Conservation (phyloP, 2,329 filamentous ascomycete species). For the Fusarium sp. region DNA sequence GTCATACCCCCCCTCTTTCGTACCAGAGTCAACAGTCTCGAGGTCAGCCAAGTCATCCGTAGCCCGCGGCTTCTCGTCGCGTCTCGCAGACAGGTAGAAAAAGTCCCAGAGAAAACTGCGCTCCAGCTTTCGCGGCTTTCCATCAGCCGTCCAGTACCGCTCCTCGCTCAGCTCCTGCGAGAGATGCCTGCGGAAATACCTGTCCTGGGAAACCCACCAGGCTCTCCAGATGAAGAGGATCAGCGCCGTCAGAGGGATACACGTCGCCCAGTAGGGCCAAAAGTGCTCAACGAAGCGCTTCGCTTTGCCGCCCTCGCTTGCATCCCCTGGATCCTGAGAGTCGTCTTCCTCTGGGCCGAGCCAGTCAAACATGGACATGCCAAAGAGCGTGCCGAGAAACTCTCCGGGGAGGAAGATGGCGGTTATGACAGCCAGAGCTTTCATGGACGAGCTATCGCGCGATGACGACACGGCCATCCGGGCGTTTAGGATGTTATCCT, state of each 20-base stretch:
- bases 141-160: conserved; percentile 58
- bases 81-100: conserved; percentile 51
- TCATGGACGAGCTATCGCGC: conserved; percentile 58
- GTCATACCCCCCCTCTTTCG: conserved; percentile 20
- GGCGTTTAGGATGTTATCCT: conserved; percentile 57
- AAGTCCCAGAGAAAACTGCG: conserved; percentile 56
- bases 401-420: conserved; percentile 59
- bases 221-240: conserved; percentile 56
- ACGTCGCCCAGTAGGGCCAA: conserved; percentile 58
- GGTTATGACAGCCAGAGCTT: conserved; percentile 58
- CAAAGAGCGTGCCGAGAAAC: conserved; percentile 57
- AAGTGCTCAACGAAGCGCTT: conserved; percentile 52
- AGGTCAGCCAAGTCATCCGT: conserved; percentile 31
- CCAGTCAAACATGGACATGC: conserved; percentile 60
- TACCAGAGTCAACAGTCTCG: conserved; percentile 31
- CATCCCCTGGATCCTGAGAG: background rate
- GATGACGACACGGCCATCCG: conserved; percentile 53
- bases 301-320: conserved; percentile 21
- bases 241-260: conserved; percentile 54
- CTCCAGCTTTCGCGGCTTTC: conserved; percentile 54
- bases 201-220: conserved; percentile 59
- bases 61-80: conserved; percentile 43
- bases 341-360: conserved; percentile 49
- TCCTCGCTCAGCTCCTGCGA: conserved; percentile 59
- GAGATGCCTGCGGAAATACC: conserved; percentile 56